A percentile compares a stretch with the other conserved stretches of the same genome.
Conservation (phyloP, 2,329 filamentous ascomycete species). For the Alternaria arbusti region DNA sequence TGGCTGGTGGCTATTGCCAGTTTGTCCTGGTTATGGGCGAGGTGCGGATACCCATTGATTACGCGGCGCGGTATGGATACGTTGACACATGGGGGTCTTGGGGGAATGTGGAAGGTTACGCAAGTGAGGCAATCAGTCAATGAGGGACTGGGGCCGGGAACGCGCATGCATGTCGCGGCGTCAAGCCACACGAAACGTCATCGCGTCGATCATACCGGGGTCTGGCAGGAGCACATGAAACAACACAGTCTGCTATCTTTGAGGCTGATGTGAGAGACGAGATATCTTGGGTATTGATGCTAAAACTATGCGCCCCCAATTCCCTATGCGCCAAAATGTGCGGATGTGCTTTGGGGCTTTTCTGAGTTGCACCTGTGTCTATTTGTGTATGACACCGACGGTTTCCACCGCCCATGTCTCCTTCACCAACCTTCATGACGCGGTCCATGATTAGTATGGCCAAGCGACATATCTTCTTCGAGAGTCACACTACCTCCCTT, state of each 20-base stretch:
- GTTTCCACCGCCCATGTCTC: not conserved
- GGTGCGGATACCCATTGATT: conserved; percentile 35
- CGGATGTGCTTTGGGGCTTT: not conserved
- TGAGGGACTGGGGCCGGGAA: conserved; percentile 18
- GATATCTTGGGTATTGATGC: conserved; percentile 7
- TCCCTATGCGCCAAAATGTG: not conserved
- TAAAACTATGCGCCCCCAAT: conserved; percentile 6
- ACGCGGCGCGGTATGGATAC: conserved; percentile 16
- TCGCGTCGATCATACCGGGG: conserved; percentile 25
- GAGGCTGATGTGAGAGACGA: not conserved
- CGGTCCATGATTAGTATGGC: not conserved
- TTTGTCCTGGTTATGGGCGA: conserved; percentile 19
- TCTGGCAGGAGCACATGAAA: not conserved
- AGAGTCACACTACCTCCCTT: not conserved
- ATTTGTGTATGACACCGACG: conserved; percentile 7
- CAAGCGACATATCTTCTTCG: not conserved
- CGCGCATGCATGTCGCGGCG: conserved; percentile 23
- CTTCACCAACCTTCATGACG: not conserved
- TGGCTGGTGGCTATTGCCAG: conserved; percentile 26
- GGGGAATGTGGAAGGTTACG: conserved; percentile 1
- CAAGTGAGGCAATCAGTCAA: conserved; percentile 17
- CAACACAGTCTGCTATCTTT: not conserved
- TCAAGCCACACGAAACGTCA: conserved; percentile 28
- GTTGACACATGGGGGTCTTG: conserved; percentile 9
- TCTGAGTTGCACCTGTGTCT: not conserved